Evolutionary conservation across 352 stramenopile species (phyloP).

Genomic region (Phytopythium montanum): DNA sequence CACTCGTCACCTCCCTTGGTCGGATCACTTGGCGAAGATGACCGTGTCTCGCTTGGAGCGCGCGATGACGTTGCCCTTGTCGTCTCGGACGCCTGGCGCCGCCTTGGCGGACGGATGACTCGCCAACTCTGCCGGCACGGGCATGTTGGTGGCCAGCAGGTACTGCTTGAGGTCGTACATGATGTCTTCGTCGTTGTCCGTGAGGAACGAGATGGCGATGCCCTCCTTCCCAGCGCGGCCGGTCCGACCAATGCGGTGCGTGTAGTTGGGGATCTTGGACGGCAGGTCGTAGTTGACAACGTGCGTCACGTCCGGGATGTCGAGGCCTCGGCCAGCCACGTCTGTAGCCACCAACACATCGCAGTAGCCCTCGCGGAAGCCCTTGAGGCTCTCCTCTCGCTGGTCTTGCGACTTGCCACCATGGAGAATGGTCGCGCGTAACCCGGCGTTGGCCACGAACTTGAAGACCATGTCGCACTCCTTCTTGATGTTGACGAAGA

Average conservation of each 20-base stretch:
- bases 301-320: slow-evolving; percentile 98
- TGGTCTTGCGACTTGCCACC: slow-evolving; percentile 97
- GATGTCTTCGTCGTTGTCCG: slow-evolving; percentile 95
- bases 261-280: slow-evolving; percentile 98
- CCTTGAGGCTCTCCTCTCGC: slow-evolving; percentile 89
- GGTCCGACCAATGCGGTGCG: slow-evolving; percentile 97
- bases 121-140: slow-evolving; percentile 92
- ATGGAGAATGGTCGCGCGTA: slow-evolving; percentile 94
- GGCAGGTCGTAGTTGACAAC: slow-evolving; percentile 99
- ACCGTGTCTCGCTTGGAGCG: slow-evolving; percentile 85
- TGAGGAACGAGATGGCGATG: slow-evolving; percentile 97
- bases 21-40: slow-evolving; percentile 77
- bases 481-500: slow-evolving; percentile 99
- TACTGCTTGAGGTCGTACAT: slow-evolving; percentile 98
- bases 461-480: slow-evolving; percentile 94
- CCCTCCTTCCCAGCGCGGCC: slow-evolving; percentile 97
- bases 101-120: slow-evolving; percentile 92
- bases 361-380: slow-evolving; percentile 86
- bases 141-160: slow-evolving; percentile 93
- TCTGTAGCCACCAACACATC: slow-evolving; percentile 94
- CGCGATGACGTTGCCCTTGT: slow-evolving; percentile 86
- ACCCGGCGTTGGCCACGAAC: slow-evolving; percentile 89
- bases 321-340: slow-evolving; percentile 94
- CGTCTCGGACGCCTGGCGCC: slow-evolving; percentile 69
- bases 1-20: neutral